A percentile compares a stretch with the other conserved stretches of the same genome.
Evolutionary conservation across 108 stramenopile species (phyloP).

Genomic region (Cyclotella sp.): DNA sequence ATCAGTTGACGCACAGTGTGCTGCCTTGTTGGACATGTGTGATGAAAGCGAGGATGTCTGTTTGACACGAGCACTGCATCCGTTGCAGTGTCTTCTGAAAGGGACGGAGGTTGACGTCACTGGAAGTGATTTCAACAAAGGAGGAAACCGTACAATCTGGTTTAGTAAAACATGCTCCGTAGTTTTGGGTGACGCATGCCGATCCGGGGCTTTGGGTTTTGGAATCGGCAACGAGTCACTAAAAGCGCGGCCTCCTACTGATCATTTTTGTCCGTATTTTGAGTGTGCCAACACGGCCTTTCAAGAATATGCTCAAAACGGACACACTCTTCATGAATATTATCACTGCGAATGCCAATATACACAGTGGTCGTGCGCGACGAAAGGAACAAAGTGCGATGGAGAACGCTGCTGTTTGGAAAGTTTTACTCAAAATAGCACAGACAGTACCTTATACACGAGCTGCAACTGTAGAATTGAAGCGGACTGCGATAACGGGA

Average conservation of each 20-base stretch:
- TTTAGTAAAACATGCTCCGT: constrained; percentile 5
- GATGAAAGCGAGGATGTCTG: not conserved
- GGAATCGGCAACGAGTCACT: not conserved
- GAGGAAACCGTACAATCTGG: not conserved
- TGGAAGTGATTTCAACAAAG: not conserved
- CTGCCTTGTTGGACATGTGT: not conserved
- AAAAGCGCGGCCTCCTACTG: not conserved
- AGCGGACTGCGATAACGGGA: constrained; percentile 8
- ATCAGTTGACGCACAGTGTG: not conserved
- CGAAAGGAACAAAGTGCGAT: constrained; percentile 6
- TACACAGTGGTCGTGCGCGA: not conserved
- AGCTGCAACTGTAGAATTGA: constrained; percentile 7
- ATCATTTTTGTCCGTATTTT: constrained; percentile 1
- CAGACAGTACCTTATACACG: not conserved
- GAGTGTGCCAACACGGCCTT: constrained; percentile 3
- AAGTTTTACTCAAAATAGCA: not conserved
- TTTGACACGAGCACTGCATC: not conserved
- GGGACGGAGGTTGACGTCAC: constrained; percentile 5
- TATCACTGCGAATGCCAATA: constrained; percentile 8
- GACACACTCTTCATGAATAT: not conserved
- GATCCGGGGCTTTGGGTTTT: not conserved
- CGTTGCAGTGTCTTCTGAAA: not conserved
- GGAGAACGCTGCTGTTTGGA: not conserved
- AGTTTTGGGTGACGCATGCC: not conserved
- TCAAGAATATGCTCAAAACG: too few species aligned